Conservation (phyloP, 2,329 filamentous ascomycete species). For the Diatrype stigma region DNA sequence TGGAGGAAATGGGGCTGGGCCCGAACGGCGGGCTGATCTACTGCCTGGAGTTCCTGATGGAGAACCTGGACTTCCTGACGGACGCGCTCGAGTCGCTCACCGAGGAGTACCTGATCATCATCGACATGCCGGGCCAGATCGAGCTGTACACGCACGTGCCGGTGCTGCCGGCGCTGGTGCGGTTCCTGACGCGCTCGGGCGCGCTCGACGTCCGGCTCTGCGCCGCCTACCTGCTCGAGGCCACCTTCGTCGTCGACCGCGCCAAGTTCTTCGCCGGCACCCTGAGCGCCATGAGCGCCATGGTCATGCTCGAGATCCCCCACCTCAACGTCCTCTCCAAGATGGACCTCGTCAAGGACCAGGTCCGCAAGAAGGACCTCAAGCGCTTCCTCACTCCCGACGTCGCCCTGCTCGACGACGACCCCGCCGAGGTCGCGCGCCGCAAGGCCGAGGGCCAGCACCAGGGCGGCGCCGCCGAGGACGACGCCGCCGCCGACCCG, state of each 20-base stretch:
- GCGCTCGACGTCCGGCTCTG: conserved; percentile 86
- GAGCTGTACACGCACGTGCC: conserved; percentile 98
- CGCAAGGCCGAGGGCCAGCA: conserved; percentile 27
- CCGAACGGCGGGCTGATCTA: conserved; percentile 72
- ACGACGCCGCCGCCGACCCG: conserved; percentile 55
- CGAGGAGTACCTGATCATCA: conserved; percentile 94
- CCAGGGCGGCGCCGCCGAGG: conserved; percentile 37
- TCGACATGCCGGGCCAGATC: conserved; percentile 99
- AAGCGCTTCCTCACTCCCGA: conserved; percentile 90
- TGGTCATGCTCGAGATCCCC: conserved; percentile 97
- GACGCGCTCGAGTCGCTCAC: conserved; percentile 70
- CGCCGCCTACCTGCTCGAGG: conserved; percentile 90
- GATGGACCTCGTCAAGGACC: conserved; percentile 93
- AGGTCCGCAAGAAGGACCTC: conserved; percentile 80
- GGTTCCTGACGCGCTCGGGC: conserved; percentile 73
- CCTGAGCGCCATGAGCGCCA: conserved; percentile 93
- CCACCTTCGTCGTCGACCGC: conserved; percentile 90
- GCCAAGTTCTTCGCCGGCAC: conserved; percentile 98
- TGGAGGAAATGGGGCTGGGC: conserved; percentile 66
- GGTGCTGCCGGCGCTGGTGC: conserved; percentile 78
- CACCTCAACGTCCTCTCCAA: conserved; percentile 96
- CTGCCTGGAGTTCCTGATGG: conserved; percentile 69
- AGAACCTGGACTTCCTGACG: conserved; percentile 73
- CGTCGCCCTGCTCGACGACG: conserved; percentile 74
- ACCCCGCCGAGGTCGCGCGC: conserved; percentile 53